Evolutionary conservation across 2,329 filamentous ascomycete species (phyloP).

Genomic region (Penicillium sp.): DNA sequence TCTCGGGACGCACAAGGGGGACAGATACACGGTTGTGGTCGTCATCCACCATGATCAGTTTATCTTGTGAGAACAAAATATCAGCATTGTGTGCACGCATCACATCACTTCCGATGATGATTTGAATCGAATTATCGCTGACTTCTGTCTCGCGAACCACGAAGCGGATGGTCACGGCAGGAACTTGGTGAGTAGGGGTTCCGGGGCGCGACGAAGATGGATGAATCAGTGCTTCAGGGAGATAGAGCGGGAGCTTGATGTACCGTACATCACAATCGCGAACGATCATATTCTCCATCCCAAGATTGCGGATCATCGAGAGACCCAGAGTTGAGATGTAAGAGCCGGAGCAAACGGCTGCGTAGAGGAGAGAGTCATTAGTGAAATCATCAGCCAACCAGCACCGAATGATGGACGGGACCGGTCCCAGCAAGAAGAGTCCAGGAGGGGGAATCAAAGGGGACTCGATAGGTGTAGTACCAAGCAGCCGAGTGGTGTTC

Average conservation of each 20-base stretch:
- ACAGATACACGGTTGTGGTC: conserved; percentile 84
- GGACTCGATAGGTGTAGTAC: conserved; percentile 65
- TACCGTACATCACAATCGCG: conserved; percentile 65
- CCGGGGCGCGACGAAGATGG: conserved; percentile 66
- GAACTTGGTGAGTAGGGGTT: conserved; percentile 75
- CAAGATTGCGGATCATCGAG: conserved; percentile 71
- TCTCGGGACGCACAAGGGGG: conserved; percentile 88
- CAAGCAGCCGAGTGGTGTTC: conserved; percentile 65
- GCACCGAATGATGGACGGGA: conserved; percentile 91
- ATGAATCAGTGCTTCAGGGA: conserved; percentile 86
- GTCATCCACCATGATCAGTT: conserved; percentile 81
- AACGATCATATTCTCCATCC: conserved; percentile 65
- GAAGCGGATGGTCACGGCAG: conserved; percentile 77
- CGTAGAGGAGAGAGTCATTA: conserved; percentile 84
- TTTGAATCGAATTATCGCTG: conserved; percentile 65
- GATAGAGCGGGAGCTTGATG: conserved; percentile 78
- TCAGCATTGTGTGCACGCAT: conserved; percentile 85
- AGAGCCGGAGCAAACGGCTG: conserved; percentile 87
- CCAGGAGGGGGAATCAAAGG: conserved; percentile 79
- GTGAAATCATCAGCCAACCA: conserved; percentile 92
- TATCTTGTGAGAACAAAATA: conserved; percentile 87
- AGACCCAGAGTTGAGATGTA: conserved; percentile 81
- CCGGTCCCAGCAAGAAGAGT: conserved; percentile 80
- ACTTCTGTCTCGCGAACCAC: conserved; percentile 61
- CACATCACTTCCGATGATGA: conserved; percentile 87